Evolutionary conservation across 2,329 filamentous ascomycete species (phyloP), one percentile per base, ranked within the genome.

Genomic region (Peltaster fructicola): DNA sequence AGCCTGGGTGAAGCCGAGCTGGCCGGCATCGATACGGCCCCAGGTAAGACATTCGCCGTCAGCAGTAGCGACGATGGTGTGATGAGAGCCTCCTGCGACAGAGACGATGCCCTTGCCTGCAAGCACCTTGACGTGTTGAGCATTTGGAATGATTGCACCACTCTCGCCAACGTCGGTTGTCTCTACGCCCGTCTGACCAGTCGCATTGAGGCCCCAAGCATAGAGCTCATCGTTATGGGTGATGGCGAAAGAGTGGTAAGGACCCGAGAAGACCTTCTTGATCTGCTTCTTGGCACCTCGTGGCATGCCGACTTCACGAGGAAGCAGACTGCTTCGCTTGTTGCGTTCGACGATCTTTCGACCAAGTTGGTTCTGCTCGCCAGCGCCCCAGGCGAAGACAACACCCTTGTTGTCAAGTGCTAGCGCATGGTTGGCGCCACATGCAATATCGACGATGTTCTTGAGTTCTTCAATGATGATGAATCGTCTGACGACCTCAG

Each of bases 201-300:
- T 90, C 52, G 77, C 82, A 61, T 91, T 91, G 15, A 85, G 58
- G 13, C 82, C 81, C 80, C 81, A 91, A 0, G 72, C 67, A 52
- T 71, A 88, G 15, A 85, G 73, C 15, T 66, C 61, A 18, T 72
- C 72, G 14, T 72, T 64, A 32, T 69, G 65, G 39, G 66, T 64
- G 23, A 81, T 63, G 24, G 74, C 75, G 40, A 91, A 85, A 38
- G 72, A 77, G 56, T 91, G 79, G 52, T 84, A 85, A 8, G 73
- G 68, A 21, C 81, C 81, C 26, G 71, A 73, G 14, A 66, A 64
- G 30, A 77, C 63, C 52, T 56, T 67, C 24, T 59, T 58, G 25
- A 77, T 68, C 34, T 55, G 54, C 41, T 63, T 63, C 34, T 55
- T 57, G 15, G 35, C 26, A 17, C 39, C 35, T 24, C 39, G 41